Percentiles rank a stretch among this genome's conserved stretches.
phyloP scores from a whole-genome alignment of 352 stramenopile genomes.

The Phytophthora kernoviae region DNA sequence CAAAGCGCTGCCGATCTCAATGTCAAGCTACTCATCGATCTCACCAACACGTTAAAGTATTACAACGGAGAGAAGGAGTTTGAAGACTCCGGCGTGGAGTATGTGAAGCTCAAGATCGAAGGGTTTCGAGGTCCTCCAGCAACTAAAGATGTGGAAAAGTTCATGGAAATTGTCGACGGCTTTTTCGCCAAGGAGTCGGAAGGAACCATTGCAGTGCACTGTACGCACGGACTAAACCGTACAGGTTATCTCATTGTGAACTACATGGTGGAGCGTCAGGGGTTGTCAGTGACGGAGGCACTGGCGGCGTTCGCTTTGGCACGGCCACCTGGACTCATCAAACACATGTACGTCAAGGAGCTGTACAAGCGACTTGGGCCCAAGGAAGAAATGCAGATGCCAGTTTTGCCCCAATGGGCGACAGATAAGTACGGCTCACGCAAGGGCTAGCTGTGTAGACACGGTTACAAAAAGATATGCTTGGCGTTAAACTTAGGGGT shows the following conservation, averaged over 20 bases:
- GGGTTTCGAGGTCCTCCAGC: conserved; percentile 64
- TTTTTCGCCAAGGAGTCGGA: conserved; percentile 48
- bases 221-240: conserved; percentile 80
- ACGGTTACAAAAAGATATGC: too few species aligned
- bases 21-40: conserved; percentile 76
- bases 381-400: conserved; percentile 48
- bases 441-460: not conserved
- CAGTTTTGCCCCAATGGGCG: conserved; percentile 67
- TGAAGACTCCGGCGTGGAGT: conserved; percentile 48
- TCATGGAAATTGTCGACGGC: conserved; percentile 67
- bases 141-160: conserved; percentile 53
- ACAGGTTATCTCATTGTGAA: conserved; percentile 79
- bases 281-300: conserved; percentile 56
- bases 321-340: conserved; percentile 77
- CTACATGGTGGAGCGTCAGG: conserved; percentile 69
- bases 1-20: conserved; percentile 42
- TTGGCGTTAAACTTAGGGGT: too few species aligned
- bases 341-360: conserved; percentile 84
- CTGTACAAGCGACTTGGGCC: conserved; percentile 59
- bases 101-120: conserved; percentile 82
- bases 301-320: conserved; percentile 67
- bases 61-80: conserved; percentile 71
- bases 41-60: conserved; percentile 88
- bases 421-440: conserved; percentile 59
- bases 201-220: conserved; percentile 73